phyloP scores from a whole-genome alignment of 345 rosid species.

The Barbarea vulgaris region DNA sequence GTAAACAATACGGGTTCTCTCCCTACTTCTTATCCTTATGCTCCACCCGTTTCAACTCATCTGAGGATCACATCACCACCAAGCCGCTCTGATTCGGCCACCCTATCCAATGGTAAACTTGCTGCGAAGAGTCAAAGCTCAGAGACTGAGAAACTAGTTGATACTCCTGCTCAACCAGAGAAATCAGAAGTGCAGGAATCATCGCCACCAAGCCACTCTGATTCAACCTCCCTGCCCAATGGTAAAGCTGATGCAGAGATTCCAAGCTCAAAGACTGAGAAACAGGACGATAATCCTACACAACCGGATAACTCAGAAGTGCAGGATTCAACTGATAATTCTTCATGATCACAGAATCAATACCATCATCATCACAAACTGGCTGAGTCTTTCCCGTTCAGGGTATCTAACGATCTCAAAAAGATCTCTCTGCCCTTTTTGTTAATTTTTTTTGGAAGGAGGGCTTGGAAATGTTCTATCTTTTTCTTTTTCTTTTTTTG shows the following conservation, averaged over 20 bases:
- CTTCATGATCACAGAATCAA: constrained; percentile 23
- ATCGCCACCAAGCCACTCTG: constrained; percentile 40
- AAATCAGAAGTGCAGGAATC: constrained; percentile 32
- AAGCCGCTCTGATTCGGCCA: constrained; percentile 27
- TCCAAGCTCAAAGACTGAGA: constrained; percentile 22
- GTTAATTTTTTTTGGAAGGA: constrained; percentile 41
- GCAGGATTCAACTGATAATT: constrained; percentile 25
- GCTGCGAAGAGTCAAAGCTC: constrained; percentile 20
- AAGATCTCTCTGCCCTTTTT: constrained; percentile 36
- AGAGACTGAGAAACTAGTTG: constrained; percentile 29
- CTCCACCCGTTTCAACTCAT: constrained; percentile 50
- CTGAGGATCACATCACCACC: constrained; percentile 43
- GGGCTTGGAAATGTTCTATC: constrained; percentile 35
- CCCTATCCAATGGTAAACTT: constrained; percentile 25
- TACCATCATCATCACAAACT: constrained; percentile 7
- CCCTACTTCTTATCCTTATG: constrained; percentile 39
- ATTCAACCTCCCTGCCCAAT: constrained; percentile 29
- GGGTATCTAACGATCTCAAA: constrained; percentile 25
- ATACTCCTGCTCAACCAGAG: neutral
- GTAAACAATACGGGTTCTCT: constrained; percentile 46
- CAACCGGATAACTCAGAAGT: constrained; percentile 19
- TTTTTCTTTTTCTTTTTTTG: neutral
- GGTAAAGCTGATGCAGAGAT: constrained; percentile 30
- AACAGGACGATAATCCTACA: constrained; percentile 1
- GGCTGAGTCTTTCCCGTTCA: neutral